Percentiles rank a stretch among this genome's conserved stretches.
Conservation (phyloP, 1,284 basidiomycete genomes). For the Trametes hirsuta region DNA sequence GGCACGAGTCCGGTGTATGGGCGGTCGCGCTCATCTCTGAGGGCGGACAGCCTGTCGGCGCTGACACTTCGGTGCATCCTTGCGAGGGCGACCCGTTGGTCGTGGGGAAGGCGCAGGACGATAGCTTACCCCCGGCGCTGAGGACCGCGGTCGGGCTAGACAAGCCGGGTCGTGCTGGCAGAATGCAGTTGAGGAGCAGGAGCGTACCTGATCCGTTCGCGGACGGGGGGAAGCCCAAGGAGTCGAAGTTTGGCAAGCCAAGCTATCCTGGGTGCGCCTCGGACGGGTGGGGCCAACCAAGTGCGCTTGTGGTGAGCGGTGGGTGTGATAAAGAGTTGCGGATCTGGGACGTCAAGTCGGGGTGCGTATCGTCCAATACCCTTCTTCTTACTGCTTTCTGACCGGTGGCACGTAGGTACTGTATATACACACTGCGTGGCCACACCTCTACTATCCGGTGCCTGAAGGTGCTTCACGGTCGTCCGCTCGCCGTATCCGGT, state of each 20-base stretch:
- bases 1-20: constrained; percentile 93
- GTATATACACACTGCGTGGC: constrained; percentile 80
- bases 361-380: constrained; percentile 45
- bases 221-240: constrained; percentile 24
- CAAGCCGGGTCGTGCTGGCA: constrained; percentile 3
- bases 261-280: constrained; percentile 70
- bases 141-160: constrained; percentile 41
- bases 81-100: constrained; percentile 27
- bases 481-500: constrained; percentile 89
- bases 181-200: constrained; percentile 12
- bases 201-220: constrained; percentile 18
- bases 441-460: constrained; percentile 94
- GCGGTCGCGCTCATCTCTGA: constrained; percentile 74
- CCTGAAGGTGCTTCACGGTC: constrained; percentile 84
- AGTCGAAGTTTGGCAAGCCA: constrained; percentile 39
- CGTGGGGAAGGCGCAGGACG: constrained; percentile 27
- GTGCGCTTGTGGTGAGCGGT: constrained; percentile 84
- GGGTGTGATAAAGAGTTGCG: constrained; percentile 90
- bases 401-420: constrained; percentile 51
- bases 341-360: constrained; percentile 91
- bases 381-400: background rate
- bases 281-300: constrained; percentile 66
- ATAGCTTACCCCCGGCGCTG: constrained; percentile 34
- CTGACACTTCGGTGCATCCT: constrained; percentile 13
- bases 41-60: constrained; percentile 27